phyloP scores from a whole-genome alignment of 768 basidiomycete genomes.

The Tricholoma terreum region DNA sequence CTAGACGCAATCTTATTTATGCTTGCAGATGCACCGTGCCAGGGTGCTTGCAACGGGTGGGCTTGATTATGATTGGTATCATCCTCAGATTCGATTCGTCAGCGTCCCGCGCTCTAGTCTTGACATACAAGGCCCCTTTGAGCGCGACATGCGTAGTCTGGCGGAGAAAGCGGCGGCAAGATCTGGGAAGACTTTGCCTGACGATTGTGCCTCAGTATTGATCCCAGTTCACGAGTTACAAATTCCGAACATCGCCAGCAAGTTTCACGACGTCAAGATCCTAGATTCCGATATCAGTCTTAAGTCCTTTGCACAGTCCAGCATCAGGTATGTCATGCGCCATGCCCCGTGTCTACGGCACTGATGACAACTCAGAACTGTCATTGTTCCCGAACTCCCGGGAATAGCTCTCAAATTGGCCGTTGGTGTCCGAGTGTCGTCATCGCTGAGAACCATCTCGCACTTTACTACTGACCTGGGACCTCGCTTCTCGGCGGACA shows the following conservation, averaged over 20 bases:
- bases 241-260: slow-evolving; percentile 39
- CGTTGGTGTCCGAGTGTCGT: slow-evolving; percentile 57
- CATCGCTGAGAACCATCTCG: slow-evolving; percentile 55
- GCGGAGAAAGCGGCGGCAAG: slow-evolving; percentile 30
- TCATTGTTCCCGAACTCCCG: slow-evolving; percentile 43
- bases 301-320: slow-evolving; percentile 46
- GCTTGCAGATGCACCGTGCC: slow-evolving; percentile 52
- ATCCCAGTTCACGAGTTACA: slow-evolving; percentile 58
- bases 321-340: slow-evolving; percentile 41
- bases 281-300: slow-evolving; percentile 41
- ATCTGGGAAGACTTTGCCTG: slow-evolving; percentile 24
- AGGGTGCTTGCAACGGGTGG: slow-evolving; percentile 35
- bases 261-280: slow-evolving; percentile 40
- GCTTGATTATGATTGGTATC: slow-evolving; percentile 51
- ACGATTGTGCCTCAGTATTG: slow-evolving; percentile 29
- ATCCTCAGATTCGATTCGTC: slow-evolving; percentile 48
- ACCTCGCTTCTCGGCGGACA: slow-evolving; percentile 49
- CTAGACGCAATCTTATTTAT: slow-evolving; percentile 3
- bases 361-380: slow-evolving; percentile 35
- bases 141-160: slow-evolving; percentile 30
- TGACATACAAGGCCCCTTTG: slow-evolving; percentile 43
- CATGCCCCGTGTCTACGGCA: not conserved
- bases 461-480: slow-evolving; percentile 57
- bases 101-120: slow-evolving; percentile 37
- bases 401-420: slow-evolving; percentile 48